Percentiles rank a stretch among this genome's conserved stretches.
phyloP scores from a whole-genome alignment of 345 rosid species.

The Rhizophora apiculata region DNA sequence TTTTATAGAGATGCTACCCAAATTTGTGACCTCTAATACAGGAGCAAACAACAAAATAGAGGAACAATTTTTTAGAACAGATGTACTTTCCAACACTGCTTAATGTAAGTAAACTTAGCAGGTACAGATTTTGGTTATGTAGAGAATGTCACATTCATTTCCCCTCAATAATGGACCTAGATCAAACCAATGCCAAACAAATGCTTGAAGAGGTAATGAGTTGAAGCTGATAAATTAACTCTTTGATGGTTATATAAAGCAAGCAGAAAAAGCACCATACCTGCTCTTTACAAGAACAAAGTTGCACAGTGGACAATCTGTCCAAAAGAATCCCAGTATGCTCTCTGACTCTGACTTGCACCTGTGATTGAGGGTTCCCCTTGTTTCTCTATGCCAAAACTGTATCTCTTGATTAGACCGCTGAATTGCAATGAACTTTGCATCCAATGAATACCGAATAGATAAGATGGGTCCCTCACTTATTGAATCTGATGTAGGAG shows the following conservation, averaged over 20 bases:
- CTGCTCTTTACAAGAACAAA: slow-evolving; percentile 88
- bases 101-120: too few relatives aligned
- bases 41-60: too few relatives aligned
- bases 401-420: slow-evolving; percentile 70
- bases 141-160: not conserved
- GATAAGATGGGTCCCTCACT: slow-evolving; percentile 75
- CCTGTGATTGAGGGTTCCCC: slow-evolving; percentile 52
- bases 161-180: not conserved
- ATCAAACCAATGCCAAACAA: not conserved
- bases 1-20: too few relatives aligned
- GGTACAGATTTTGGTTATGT: too few relatives aligned
- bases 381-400: slow-evolving; percentile 71
- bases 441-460: slow-evolving; percentile 77
- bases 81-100: too few relatives aligned
- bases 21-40: too few relatives aligned
- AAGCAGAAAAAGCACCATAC: slow-evolving; percentile 34
- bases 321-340: slow-evolving; percentile 93
- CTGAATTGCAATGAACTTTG: slow-evolving; percentile 73
- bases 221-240: not conserved
- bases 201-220: not conserved
- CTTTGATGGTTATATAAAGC: not conserved
- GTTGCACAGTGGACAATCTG: slow-evolving; percentile 82
- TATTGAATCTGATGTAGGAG: slow-evolving; percentile 70
- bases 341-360: slow-evolving; percentile 77
- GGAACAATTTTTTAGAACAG: too few relatives aligned